A percentile compares a stretch with the other conserved stretches of the same genome.
Evolutionary conservation across 2,329 filamentous ascomycete genomes (phyloP).

Genomic region (Fusarium udum): DNA sequence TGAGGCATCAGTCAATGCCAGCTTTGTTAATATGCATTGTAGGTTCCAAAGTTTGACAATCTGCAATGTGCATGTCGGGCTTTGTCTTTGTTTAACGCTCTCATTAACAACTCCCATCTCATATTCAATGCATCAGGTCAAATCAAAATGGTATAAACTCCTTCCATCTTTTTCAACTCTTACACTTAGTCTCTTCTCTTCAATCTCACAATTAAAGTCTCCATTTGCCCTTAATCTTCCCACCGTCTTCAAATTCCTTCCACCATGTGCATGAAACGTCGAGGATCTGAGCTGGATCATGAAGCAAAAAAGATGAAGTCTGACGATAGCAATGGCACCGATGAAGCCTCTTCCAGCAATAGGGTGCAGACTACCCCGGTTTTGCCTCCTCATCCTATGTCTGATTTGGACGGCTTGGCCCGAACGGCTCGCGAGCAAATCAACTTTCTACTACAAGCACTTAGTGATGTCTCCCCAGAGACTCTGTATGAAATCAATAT

Average conservation of each 20-base stretch:
- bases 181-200: rapidly evolving
- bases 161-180: rapidly evolving
- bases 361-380: rapidly evolving
- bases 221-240: rapidly evolving
- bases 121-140: neutral
- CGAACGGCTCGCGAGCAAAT: rapidly evolving
- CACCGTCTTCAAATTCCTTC: rapidly evolving
- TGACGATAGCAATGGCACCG: rapidly evolving
- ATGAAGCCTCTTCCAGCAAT: rapidly evolving
- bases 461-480: neutral
- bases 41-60: rapidly evolving
- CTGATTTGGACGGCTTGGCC: neutral
- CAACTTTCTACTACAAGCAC: neutral
- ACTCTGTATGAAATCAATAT: no score
- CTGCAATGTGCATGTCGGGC: neutral
- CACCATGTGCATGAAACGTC: neutral
- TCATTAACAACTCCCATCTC: neutral
- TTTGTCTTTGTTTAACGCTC: neutral
- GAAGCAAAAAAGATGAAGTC: neutral
- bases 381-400: neutral
- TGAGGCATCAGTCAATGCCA: neutral
- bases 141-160: neutral
- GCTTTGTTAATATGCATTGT: neutral
- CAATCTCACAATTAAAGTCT: no score
- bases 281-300: neutral